phyloP scores from a whole-genome alignment of 495 filamentous ascomycete species.

The Acidiella bohemica region DNA sequence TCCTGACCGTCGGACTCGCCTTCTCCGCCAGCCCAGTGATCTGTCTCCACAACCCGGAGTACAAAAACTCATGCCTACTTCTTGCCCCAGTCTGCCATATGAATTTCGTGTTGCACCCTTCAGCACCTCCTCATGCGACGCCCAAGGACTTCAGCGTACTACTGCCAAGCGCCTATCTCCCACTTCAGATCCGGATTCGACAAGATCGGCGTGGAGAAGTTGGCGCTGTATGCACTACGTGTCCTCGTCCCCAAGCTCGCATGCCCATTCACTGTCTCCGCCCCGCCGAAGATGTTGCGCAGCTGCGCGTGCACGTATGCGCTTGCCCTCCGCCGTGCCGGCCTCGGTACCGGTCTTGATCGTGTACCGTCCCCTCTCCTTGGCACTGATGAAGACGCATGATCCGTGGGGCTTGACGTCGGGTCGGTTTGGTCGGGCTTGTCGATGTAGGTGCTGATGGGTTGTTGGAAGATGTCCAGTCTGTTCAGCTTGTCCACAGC shows the following conservation, averaged over 20 bases:
- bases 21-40: constrained; percentile 58
- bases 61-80: constrained; percentile 60
- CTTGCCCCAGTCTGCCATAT: constrained; percentile 50
- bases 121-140: constrained; percentile 83
- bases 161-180: constrained; percentile 65
- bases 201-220: constrained; percentile 64
- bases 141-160: constrained; percentile 76
- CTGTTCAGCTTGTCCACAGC: constrained; percentile 60
- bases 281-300: constrained; percentile 89
- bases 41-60: constrained; percentile 76
- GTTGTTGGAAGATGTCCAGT: constrained; percentile 78
- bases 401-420: constrained; percentile 50
- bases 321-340: constrained; percentile 79
- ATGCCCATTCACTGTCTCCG: constrained; percentile 74
- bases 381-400: constrained; percentile 64
- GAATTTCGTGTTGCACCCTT: constrained; percentile 64
- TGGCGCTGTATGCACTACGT: constrained; percentile 71
- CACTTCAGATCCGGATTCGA: constrained; percentile 68
- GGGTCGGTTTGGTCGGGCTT: constrained; percentile 45
- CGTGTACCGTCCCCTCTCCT: constrained; percentile 64
- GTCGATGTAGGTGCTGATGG: constrained; percentile 69
- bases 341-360: constrained; percentile 87
- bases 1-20: constrained; percentile 67
- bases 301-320: constrained; percentile 72
- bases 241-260: constrained; percentile 81